Evolutionary conservation across 352 stramenopile species (phyloP), one percentile per base, ranked within the genome.

Genomic region (Saprolegnia diclina): DNA sequence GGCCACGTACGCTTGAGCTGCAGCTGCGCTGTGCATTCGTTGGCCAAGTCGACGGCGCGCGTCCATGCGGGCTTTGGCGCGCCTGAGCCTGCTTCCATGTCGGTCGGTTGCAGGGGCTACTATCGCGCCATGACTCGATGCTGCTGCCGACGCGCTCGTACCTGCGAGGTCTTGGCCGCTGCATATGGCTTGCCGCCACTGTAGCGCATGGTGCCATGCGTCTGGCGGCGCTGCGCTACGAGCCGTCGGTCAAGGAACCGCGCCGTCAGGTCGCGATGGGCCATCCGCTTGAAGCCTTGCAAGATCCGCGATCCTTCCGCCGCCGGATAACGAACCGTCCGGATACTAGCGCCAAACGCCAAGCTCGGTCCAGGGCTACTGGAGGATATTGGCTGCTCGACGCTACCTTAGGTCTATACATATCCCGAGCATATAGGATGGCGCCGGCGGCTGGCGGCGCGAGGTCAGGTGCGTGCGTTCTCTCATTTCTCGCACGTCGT

Each of bases 21-120:
- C 4, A 93, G 74, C 22, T 91, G 57, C 14, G 81, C 80, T 24
- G 87, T 78, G 6, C 75, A 79, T 67, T 89, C 82, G 56, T 91
- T 89, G 6, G 32, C n/a, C 18, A 54, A 40, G 21, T 66, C 44
- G 11, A 66, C 40, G 5, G 38, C 26, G 5, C 53, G 35, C 19
- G 57, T 35, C 35, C 40, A 66, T 11, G 22, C 21, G 21, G 57
- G 57, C 42, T 50, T 66, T 18, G 57, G 6, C 42, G 18, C 7
- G 13, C 18, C 42, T 7, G 4, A 6, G 5, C 29, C 29, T 35
- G 2, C 29, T 35, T 35, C 29, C 29, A 35, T 35, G 2, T 35
- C 29, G 29, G 29, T 35, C 29, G 29, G 29, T 5, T 5, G 29
- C n/a, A n/a, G n/a, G n/a, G n/a, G n/a, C 29, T 35, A 35, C 29